Conservation (phyloP, 352 stramenopile species). For the Globisporangium sylvaticum region DNA sequence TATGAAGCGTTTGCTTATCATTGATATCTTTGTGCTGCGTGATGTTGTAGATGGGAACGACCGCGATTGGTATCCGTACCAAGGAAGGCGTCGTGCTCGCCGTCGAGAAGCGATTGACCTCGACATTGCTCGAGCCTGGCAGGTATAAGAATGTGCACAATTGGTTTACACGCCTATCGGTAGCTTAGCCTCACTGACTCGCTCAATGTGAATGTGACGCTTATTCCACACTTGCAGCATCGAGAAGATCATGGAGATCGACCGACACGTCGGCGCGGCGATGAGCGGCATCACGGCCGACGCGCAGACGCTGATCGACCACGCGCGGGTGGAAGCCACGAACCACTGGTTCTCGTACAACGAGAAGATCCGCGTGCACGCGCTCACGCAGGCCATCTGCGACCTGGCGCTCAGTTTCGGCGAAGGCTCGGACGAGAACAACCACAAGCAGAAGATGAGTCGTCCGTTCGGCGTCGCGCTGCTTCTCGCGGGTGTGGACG, state of each 20-base stretch:
- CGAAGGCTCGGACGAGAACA: conserved; percentile 90
- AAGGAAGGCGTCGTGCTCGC: conserved; percentile 97
- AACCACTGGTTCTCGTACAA: conserved; percentile 99
- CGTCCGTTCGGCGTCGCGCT: conserved; percentile 98
- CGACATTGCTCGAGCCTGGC: conserved; percentile 92
- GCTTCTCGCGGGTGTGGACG: conserved; percentile 95
- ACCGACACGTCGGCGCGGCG: conserved; percentile 96
- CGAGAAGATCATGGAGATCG: conserved; percentile 99
- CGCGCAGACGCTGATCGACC: conserved; percentile 98
- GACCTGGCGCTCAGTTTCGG: conserved; percentile 97
- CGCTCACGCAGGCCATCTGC: conserved; percentile 97
- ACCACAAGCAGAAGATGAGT: conserved; percentile 97
- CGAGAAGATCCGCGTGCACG: conserved; percentile 97
- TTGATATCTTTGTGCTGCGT: conserved; percentile 13
- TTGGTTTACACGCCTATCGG: too few relatives aligned
- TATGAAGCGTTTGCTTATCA: neutral
- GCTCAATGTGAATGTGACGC: neutral
- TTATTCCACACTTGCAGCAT: conserved; percentile 66
- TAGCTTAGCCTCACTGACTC: neutral
- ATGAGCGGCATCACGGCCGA: conserved; percentile 99
- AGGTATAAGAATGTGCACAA: conserved; percentile 45
- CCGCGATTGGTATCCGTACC: conserved; percentile 96
- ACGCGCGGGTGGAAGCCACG: conserved; percentile 98
- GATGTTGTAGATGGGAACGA: conserved; percentile 91
- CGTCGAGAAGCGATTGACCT: conserved; percentile 98